phyloP scores from a whole-genome alignment of 2,329 filamentous ascomycete genomes.

The Arthroderma sp. region DNA sequence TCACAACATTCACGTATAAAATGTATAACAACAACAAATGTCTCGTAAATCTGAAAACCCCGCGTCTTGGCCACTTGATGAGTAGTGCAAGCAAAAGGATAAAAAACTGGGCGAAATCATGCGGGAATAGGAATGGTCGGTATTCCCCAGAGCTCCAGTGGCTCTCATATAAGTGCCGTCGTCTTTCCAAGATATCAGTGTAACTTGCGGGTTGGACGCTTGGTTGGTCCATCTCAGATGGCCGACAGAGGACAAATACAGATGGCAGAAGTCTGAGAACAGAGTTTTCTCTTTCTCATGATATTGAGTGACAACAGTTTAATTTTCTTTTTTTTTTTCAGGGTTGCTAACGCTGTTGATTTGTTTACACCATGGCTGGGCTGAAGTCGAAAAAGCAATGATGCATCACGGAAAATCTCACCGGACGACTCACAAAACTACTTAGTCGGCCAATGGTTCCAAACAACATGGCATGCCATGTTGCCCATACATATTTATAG shows the following conservation, averaged over 20 bases:
- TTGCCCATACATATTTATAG: too few species aligned
- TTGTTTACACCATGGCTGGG: too few species aligned
- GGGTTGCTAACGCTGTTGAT: too few species aligned
- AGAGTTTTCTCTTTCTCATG: too few species aligned
- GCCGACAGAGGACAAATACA: not conserved
- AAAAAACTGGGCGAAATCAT: slow-evolving; percentile 18
- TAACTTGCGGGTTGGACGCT: slow-evolving; percentile 14
- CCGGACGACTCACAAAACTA: too few species aligned
- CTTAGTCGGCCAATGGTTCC: too few species aligned
- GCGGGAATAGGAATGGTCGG: slow-evolving; percentile 25
- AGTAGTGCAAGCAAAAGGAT: slow-evolving; percentile 38
- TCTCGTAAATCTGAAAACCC: slow-evolving; percentile 24
- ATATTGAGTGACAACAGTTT: too few species aligned
- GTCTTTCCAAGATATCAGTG: slow-evolving; percentile 16
- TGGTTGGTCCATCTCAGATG: not conserved
- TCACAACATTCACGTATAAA: slow-evolving; percentile 24
- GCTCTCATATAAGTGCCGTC: slow-evolving; percentile 14
- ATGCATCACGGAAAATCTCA: too few species aligned
- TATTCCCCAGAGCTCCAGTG: slow-evolving; percentile 18
- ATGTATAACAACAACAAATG: slow-evolving; percentile 34
- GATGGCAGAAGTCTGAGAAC: too few species aligned
- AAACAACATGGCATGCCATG: too few species aligned
- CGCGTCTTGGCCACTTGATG: slow-evolving; percentile 32
- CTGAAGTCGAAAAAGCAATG: too few species aligned
- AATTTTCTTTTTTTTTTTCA: too few species aligned